Conservation (phyloP, 73 alveolate genomes). For the Strombidium stylifer region DNA sequence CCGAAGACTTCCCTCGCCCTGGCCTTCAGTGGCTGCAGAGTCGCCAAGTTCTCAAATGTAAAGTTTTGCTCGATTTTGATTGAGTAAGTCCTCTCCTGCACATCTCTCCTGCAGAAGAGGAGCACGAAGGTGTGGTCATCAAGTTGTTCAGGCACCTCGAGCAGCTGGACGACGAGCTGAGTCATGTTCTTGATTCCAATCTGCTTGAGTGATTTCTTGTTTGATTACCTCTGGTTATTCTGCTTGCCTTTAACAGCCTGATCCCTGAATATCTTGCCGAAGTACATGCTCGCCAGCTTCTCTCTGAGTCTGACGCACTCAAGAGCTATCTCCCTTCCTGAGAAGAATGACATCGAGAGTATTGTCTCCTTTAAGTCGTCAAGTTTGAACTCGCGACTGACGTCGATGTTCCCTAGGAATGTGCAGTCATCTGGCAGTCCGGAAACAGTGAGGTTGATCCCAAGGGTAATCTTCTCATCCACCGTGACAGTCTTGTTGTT, state of each 20-base stretch:
- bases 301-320: conserved; percentile 61
- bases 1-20: background rate
- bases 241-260: background rate
- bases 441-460: conserved; percentile 40
- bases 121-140: conserved; percentile 18
- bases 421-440: conserved; percentile 54
- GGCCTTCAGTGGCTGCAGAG: background rate
- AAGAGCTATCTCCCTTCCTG: background rate
- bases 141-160: conserved; percentile 45
- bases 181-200: conserved; percentile 22
- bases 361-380: conserved; percentile 49
- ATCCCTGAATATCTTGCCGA: conserved; percentile 68
- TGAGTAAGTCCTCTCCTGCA: conserved; percentile 27
- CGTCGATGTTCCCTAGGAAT: conserved; percentile 28
- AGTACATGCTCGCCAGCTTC: conserved; percentile 32
- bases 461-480: conserved; percentile 40
- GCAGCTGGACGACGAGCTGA: conserved; percentile 36
- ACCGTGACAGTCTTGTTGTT: conserved; percentile 27
- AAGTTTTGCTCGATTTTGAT: conserved; percentile 8
- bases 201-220: conserved; percentile 53
- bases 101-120: conserved; percentile 37
- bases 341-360: conserved; percentile 41
- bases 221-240: too few species aligned
- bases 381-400: conserved; percentile 39
- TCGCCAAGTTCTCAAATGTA: background rate